phyloP scores from a whole-genome alignment of 2,329 filamentous ascomycete genomes.

The Ophiostoma pallidulum region DNA sequence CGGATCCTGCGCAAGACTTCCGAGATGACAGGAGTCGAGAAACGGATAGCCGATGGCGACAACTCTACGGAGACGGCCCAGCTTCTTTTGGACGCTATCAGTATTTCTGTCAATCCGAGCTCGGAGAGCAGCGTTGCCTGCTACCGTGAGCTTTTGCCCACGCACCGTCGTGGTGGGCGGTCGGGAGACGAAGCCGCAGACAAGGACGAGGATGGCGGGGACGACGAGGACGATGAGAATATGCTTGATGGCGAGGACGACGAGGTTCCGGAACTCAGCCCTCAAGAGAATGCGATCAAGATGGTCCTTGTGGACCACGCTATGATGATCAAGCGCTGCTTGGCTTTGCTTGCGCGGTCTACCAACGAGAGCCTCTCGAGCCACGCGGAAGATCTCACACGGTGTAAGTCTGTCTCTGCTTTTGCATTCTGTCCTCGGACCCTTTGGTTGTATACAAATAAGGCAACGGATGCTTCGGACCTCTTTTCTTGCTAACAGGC shows the following conservation, averaged over 20 bases:
- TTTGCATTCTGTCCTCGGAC: no score
- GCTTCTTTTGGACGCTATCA: constrained; percentile 64
- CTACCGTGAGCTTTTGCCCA: constrained; percentile 66
- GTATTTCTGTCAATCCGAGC: constrained; percentile 62
- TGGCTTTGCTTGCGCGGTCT: constrained; percentile 59
- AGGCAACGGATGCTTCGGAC: no score
- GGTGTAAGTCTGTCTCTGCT: constrained; percentile 43
- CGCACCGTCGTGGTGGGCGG: constrained; percentile 25
- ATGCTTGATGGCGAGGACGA: constrained; percentile 29
- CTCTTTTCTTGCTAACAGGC: not conserved
- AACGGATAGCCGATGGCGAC: constrained; percentile 62
- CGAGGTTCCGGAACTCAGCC: constrained; percentile 38
- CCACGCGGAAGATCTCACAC: constrained; percentile 50
- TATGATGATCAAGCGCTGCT: constrained; percentile 73
- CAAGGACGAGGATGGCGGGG: constrained; percentile 31
- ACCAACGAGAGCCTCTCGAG: constrained; percentile 48
- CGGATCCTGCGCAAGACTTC: constrained; percentile 84
- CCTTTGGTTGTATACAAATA: no score
- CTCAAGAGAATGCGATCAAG: constrained; percentile 68
- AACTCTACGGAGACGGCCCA: constrained; percentile 50
- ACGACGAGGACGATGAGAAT: constrained; percentile 30
- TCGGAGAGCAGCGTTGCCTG: constrained; percentile 69
- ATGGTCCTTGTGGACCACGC: constrained; percentile 85
- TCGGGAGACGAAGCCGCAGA: constrained; percentile 29
- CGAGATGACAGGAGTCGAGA: constrained; percentile 70